phyloP scores from a whole-genome alignment of 2,329 filamentous ascomycete genomes.

The Ophiobolus disseminans region DNA sequence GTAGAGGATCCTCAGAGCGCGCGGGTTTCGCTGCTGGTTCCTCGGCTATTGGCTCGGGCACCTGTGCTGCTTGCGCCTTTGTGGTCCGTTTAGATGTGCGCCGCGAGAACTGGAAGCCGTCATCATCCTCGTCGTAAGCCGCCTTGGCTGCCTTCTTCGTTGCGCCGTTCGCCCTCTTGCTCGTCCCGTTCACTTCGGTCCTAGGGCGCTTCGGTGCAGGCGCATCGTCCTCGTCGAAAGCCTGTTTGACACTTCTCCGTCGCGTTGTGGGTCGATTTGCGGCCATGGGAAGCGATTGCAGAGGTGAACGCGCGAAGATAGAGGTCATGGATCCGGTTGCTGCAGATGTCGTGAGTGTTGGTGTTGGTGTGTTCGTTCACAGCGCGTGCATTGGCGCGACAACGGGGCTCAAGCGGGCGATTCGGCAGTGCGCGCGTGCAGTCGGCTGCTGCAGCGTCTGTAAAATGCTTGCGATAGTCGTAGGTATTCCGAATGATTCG shows the following conservation, averaged over 20 bases:
- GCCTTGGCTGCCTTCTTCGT: constrained; percentile 48
- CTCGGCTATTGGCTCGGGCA: constrained; percentile 41
- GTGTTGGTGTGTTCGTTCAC: constrained; percentile 33
- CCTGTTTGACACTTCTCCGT: constrained; percentile 55
- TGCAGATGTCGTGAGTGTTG: constrained; percentile 28
- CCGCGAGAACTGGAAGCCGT: constrained; percentile 58
- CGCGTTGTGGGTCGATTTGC: constrained; percentile 53
- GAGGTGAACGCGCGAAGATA: constrained; percentile 48
- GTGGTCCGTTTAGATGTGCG: constrained; percentile 45
- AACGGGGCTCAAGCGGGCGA: constrained; percentile 2
- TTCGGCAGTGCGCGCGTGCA: constrained; percentile 6
- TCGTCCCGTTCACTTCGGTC: constrained; percentile 48
- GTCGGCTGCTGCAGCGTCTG: neutral
- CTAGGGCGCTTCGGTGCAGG: constrained; percentile 53
- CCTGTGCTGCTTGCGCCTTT: constrained; percentile 40
- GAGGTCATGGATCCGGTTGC: constrained; percentile 47
- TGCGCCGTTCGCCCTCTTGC: constrained; percentile 44
- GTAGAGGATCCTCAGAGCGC: constrained; percentile 13
- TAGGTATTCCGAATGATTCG: constrained; percentile 37
- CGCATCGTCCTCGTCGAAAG: constrained; percentile 55
- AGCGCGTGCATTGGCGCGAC: constrained; percentile 48
- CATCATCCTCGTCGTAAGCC: constrained; percentile 57
- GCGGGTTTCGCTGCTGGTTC: constrained; percentile 33
- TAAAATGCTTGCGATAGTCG: constrained; percentile 15
- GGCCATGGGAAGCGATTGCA: constrained; percentile 58